Percentiles rank a stretch among this genome's conserved stretches.
These are phyloP conservation scores for Effrenium voratum DNA, from an alignment of 73 alveolate species.

Conservation along the genomic window DNA sequence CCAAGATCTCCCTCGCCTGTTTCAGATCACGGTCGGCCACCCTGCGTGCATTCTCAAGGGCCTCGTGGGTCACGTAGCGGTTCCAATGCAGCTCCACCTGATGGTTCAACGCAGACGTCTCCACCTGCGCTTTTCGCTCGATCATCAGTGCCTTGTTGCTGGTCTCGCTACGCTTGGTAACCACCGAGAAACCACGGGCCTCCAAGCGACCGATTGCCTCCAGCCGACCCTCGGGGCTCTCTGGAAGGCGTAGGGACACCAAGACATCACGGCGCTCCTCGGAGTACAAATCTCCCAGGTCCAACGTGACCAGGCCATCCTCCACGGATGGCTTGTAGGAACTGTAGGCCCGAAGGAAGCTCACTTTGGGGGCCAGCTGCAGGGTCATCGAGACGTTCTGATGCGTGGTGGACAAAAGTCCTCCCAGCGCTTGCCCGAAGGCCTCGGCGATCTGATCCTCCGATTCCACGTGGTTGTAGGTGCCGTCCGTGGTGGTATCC, in stretches of 20 bases:
- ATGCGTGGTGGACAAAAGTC: conserved; percentile 54
- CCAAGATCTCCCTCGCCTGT: conserved; percentile 32
- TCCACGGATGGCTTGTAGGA: neutral
- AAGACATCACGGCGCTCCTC: conserved; percentile 53
- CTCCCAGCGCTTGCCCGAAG: conserved; percentile 72
- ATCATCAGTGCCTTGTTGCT: neutral
- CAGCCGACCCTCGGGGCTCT: neutral
- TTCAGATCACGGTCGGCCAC: conserved; percentile 48
- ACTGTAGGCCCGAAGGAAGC: conserved; percentile 40
- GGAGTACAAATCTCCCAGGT: conserved; percentile 38
- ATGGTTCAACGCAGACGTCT: neutral
- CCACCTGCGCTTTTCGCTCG: conserved; percentile 17
- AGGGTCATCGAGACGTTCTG: conserved; percentile 43
- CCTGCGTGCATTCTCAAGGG: conserved; percentile 3
- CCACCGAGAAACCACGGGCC: conserved; percentile 57
- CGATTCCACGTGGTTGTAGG: conserved; percentile 71
- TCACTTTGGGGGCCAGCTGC: conserved; percentile 54
- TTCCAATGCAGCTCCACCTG: conserved; percentile 76
- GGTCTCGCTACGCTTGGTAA: conserved; percentile 37
- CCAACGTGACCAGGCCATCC: neutral
- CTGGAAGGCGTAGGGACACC: neutral
- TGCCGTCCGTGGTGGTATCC: conserved; percentile 47
- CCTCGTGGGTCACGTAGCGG: conserved; percentile 73
- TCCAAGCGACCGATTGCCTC: conserved; percentile 44
- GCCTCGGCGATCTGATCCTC: conserved; percentile 68